These are phyloP conservation scores for Fusarium musae DNA, from an alignment of 2,329 filamentous ascomycete species.

Conservation along the genomic window DNA sequence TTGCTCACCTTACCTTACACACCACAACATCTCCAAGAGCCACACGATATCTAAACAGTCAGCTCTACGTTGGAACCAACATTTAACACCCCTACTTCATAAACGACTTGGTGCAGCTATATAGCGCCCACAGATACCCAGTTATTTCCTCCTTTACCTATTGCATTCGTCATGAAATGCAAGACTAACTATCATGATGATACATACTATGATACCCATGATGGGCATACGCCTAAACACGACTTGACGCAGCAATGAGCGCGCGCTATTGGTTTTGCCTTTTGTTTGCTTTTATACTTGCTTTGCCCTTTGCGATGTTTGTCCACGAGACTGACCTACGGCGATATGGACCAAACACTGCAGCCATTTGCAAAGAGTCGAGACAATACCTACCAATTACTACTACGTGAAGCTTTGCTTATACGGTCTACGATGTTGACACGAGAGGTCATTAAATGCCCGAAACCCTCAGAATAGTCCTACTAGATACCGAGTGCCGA, in stretches of 20 bases:
- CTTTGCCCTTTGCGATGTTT: background rate
- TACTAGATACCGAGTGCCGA: background rate
- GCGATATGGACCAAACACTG: background rate
- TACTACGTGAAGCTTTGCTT: background rate
- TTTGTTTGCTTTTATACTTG: background rate
- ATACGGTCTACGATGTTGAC: background rate
- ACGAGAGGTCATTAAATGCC: background rate
- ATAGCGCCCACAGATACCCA: background rate
- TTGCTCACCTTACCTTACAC: background rate
- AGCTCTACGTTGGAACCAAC: background rate
- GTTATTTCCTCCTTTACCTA: background rate
- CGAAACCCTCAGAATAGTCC: background rate
- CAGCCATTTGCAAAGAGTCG: background rate
- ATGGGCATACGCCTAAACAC: background rate
- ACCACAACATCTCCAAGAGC: background rate
- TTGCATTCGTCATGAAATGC: background rate
- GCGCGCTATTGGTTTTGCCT: background rate
- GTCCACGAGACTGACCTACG: background rate
- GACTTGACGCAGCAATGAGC: background rate
- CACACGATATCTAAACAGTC: background rate
- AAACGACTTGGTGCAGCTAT: background rate
- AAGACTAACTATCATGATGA: background rate
- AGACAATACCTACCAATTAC: background rate
- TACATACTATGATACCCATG: background rate
- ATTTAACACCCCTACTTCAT: background rate